A percentile compares a stretch with the other conserved stretches of the same genome.
phyloP scores from a whole-genome alignment of 305 asterid species.

The Euphrasia arctica region DNA sequence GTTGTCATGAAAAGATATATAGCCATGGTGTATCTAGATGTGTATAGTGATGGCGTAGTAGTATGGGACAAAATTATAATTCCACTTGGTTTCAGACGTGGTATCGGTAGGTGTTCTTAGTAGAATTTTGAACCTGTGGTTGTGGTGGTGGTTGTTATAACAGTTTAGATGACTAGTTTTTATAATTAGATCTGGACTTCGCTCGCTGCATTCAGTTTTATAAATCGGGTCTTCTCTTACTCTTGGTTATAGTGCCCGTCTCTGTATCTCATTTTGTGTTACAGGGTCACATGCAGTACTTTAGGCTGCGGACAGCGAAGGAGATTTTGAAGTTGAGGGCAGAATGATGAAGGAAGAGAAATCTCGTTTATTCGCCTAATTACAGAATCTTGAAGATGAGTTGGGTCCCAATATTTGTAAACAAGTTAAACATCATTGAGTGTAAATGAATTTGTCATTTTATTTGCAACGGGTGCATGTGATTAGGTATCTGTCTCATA shows the following conservation, averaged over 20 bases:
- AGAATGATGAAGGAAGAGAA: neutral
- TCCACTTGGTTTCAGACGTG: too few relatives aligned
- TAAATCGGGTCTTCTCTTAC: neutral
- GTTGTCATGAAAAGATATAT: neutral
- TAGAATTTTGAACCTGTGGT: neutral
- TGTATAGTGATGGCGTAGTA: too few relatives aligned
- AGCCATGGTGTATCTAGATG: too few relatives aligned
- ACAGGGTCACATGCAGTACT: conserved; percentile 24
- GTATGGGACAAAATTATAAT: neutral
- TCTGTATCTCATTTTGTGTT: neutral
- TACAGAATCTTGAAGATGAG: neutral
- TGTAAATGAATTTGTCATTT: too few relatives aligned
- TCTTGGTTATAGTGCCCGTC: neutral
- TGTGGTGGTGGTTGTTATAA: neutral
- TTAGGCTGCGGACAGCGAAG: conserved; percentile 21
- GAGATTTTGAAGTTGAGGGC: conserved; percentile 25
- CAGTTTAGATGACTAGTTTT: neutral
- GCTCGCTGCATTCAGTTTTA: neutral
- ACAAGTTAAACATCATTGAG: too few relatives aligned
- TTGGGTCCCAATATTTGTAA: neutral
- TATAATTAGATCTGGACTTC: neutral
- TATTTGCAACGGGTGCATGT: too few relatives aligned
- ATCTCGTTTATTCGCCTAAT: neutral
- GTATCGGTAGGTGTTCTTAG: too few relatives aligned
- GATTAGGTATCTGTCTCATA: too few relatives aligned